Evolutionary conservation across 148 eudicot genomes (phyloP).

Genomic region (Chenopodium quinoa): DNA sequence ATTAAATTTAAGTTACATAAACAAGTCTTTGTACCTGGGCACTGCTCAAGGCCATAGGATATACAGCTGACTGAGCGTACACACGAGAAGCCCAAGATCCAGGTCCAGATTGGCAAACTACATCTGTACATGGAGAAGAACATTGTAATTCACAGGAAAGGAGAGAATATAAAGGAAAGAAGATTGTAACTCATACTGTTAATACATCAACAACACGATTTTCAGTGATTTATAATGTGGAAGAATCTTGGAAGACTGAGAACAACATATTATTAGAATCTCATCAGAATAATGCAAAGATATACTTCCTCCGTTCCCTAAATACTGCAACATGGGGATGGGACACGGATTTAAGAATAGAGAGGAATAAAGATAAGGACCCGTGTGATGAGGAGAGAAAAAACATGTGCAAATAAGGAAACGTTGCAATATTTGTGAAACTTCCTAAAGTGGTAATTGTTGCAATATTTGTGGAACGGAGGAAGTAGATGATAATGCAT

Average conservation of each 20-base stretch:
- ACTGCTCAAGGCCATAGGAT: slow-evolving; percentile 98
- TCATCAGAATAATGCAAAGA: neutral
- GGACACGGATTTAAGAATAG: too few species aligned
- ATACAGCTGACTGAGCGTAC: slow-evolving; percentile 81
- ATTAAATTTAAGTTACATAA: neutral
- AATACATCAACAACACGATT: neutral
- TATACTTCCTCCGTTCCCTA: neutral
- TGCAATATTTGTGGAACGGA: too few species aligned
- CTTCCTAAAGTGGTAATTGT: too few species aligned
- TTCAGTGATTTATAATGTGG: neutral
- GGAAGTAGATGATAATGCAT: too few species aligned
- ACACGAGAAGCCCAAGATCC: slow-evolving; percentile 92
- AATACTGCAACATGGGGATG: too few species aligned
- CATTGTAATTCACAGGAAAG: neutral
- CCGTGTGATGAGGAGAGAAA: too few species aligned
- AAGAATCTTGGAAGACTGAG: slow-evolving; percentile 7
- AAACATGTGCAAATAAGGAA: too few species aligned
- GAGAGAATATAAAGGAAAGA: neutral
- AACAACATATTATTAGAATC: neutral
- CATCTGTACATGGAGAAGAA: slow-evolving; percentile 49
- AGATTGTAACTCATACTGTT: neutral
- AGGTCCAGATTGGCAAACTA: slow-evolving; percentile 98
- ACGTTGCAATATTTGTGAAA: too few species aligned
- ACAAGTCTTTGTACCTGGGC: slow-evolving; percentile 60
- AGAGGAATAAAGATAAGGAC: too few species aligned